Base-by-base conservation (phyloP, 495 filamentous ascomycete species). In the Annulohypoxylon stygium region DNA sequence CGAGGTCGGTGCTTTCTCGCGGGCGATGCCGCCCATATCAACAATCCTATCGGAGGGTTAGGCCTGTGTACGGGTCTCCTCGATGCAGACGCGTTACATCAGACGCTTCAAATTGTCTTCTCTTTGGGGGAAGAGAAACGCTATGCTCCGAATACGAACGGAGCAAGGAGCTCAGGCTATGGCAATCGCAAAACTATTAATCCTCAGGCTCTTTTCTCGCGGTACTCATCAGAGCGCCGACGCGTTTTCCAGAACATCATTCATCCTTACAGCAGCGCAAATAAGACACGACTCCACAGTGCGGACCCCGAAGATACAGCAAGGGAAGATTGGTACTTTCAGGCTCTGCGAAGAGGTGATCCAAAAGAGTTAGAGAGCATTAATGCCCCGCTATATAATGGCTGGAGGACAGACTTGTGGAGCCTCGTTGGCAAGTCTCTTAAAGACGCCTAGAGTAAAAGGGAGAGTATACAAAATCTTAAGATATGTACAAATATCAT, bases 271-370 rank as follows among this genome's bases (percentile, higher is more conserved):
- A 67, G 64, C 26, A 67, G 64, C 33, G 64, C 64, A 10, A 67
- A 67, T 20, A 67, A 67, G 51, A 67, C 39, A 5, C 53, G 64
- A 12, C 53, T 67, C 1, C 64, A 67, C 10, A 39, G 64, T 10
- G 64, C 64, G 10, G 53, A 67, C 12, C 53, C 64, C 41, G 64
- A 67, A 30, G 64, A 67, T 33, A 26, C 43, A 11, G 64, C 53
- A 4, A 67, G 64, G 54, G 64, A 67, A 30, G 64, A 67, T 50
- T 67, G 64, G 64, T 67, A 67, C 23, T 67, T 67, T 25, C 53
- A 39, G 41, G 64, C 64, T 4, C 16, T 67, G 10, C 50, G 50
- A 16, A 54, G 54, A 12, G 64, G 64, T 6, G 64, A 67, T 37
- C 26, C 64, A 10, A 60, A 59, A 16, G 64, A 67, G 26, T 34